Base-by-base conservation (phyloP, 306 rosid genomes). In the Cyclanthera cordifolia region DNA sequence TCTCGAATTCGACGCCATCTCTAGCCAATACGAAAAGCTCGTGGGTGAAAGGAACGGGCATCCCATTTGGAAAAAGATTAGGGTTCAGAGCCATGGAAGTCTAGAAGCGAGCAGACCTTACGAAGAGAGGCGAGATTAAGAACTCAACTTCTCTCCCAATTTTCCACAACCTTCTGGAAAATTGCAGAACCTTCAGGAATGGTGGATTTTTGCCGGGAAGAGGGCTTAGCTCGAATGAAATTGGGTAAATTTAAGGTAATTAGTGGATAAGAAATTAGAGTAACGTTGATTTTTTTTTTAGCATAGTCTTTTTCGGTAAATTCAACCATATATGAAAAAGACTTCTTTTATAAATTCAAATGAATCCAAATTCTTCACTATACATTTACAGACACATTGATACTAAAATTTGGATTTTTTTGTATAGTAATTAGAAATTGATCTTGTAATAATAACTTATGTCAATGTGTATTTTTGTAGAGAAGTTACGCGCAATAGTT, bases 1-100 rank as follows among this genome's bases (percentile, higher is more conserved):
- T 68, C 27, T 86, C 95, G 74, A 90, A 87, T 64, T 93, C 99
- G 59, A 93, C 91, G 78, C 91, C 95, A n/a, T 90, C 99, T 93
- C 99, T 80, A 76, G 89, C 86, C 80, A 93, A 63, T 19, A 93
- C 95, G 47, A 93, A 90, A 79, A 90, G 75, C 88, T 90, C 96
- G 88, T 51, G 83, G 59, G 88, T 73, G 70, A 93, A 93, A 52
- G 96, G 85, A 79, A 87, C 88, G 4, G 99, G 96, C 90, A 87
- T 73, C 5, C 96, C 94, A 19, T 86, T 86, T 0, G 91, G 91
- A 65, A 87, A 83, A 4, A 87, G 83, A 16, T 90, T 93, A 74
- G 99, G 99, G 74, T 90, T 90, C 75, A 86, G 78, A 70, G 99
- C 95, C 99, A 93, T 92, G 20, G 72, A 23, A 16, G 24, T 21